Evolutionary conservation across 805 yeast genomes (phyloP).

Genomic region (Saccharomycopsis sp.): DNA sequence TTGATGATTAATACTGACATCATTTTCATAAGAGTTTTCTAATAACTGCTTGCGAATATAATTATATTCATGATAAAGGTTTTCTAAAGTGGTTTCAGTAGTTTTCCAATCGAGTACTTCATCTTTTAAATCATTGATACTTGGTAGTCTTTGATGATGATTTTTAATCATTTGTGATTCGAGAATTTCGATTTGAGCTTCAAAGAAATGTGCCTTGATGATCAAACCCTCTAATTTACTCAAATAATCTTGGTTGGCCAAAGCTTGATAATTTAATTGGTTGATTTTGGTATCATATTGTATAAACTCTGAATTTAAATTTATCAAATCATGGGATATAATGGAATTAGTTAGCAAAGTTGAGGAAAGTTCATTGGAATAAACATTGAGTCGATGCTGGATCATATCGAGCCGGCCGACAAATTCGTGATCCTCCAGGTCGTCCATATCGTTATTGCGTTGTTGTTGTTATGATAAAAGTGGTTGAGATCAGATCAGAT

Average conservation of each 20-base stretch:
- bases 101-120: slow-evolving; percentile 34
- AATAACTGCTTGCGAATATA: slow-evolving; percentile 22
- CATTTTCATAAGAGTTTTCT: neutral
- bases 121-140: slow-evolving; percentile 22
- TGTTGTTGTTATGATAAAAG: too few species aligned
- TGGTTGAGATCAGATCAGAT: too few species aligned
- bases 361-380: slow-evolving; percentile 9
- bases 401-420: slow-evolving; percentile 7
- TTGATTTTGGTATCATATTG: slow-evolving; percentile 20
- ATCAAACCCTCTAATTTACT: slow-evolving; percentile 23
- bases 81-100: slow-evolving; percentile 35
- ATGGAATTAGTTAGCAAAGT: slow-evolving; percentile 9
- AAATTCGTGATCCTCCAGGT: too few species aligned
- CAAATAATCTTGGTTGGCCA: slow-evolving; percentile 23
- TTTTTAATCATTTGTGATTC: slow-evolving; percentile 20
- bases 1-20: neutral
- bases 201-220: slow-evolving; percentile 24
- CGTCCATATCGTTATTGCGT: too few species aligned
- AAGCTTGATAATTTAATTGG: slow-evolving; percentile 18
- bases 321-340: slow-evolving; percentile 15
- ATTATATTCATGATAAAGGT: slow-evolving; percentile 31
- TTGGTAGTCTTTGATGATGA: slow-evolving; percentile 16
- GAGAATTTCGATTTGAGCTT: slow-evolving; percentile 22
- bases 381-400: slow-evolving; percentile 5
- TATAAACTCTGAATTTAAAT: slow-evolving; percentile 12